Evolutionary conservation across 805 yeast genomes (phyloP).

Genomic region (Starmerella potacharoeniae): DNA sequence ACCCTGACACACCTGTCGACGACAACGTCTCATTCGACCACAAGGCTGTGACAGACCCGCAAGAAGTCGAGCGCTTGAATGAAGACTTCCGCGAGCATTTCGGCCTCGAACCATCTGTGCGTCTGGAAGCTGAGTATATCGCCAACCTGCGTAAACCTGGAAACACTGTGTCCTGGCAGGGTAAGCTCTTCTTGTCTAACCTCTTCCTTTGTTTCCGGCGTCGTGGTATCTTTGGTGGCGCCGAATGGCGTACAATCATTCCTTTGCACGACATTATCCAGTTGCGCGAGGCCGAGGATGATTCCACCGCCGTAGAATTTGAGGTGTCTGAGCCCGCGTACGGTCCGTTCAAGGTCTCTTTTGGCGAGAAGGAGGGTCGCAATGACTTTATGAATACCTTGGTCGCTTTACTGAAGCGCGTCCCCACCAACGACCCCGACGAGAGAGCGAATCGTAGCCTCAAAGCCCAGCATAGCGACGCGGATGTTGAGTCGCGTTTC

Average conservation of each 20-base stretch:
- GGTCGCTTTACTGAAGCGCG: constrained; percentile 36
- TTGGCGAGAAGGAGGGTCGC: background rate
- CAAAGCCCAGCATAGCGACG: background rate
- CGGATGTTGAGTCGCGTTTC: constrained; percentile 7
- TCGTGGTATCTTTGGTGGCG: constrained; percentile 57
- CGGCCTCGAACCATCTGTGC: constrained; percentile 42
- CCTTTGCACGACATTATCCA: constrained; percentile 52
- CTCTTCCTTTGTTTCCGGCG: constrained; percentile 69
- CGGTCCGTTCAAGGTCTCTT: constrained; percentile 6
- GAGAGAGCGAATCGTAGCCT: background rate
- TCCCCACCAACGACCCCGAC: background rate
- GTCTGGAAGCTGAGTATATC: constrained; percentile 50
- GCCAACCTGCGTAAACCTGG: constrained; percentile 13
- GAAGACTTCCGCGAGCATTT: constrained; percentile 55
- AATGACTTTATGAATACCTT: constrained; percentile 4
- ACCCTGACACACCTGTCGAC: background rate
- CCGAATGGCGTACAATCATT: constrained; percentile 54
- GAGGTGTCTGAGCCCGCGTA: constrained; percentile 18
- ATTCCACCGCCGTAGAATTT: background rate
- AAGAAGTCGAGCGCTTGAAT: constrained; percentile 36
- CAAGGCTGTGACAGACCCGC: background rate
- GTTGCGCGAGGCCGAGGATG: background rate
- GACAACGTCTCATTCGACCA: background rate
- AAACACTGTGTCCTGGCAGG: constrained; percentile 28
- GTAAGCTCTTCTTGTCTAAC: constrained; percentile 65